Conservation (phyloP, 768 basidiomycete species). For the Leccinum rimulosum region DNA sequence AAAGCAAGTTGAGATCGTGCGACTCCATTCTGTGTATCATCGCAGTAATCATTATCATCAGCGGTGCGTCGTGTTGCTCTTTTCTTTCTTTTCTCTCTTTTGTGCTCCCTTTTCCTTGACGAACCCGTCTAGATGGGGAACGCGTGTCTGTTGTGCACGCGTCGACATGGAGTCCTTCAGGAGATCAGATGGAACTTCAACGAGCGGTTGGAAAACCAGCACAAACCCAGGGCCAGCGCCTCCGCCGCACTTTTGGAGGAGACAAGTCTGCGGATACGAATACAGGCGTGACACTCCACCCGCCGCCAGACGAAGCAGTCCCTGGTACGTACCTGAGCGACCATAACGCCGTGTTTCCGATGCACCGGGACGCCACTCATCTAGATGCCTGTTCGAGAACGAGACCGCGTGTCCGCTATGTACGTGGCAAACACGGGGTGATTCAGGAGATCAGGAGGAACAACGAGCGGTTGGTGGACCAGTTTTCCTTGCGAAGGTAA, state of each 20-base stretch:
- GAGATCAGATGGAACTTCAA: no score
- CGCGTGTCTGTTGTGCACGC: no score
- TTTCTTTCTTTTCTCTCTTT: no score
- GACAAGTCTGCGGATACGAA: conserved; percentile 6
- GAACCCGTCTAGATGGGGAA: no score
- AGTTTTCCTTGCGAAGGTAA: conserved; percentile 73
- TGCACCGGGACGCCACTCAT: conserved; percentile 15
- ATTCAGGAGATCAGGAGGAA: conserved; percentile 87
- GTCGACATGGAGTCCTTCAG: no score
- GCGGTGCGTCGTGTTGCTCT: no score
- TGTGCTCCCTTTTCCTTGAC: no score
- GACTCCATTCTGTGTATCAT: no score
- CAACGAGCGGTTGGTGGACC: conserved; percentile 79
- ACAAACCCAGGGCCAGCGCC: conserved; percentile 38
- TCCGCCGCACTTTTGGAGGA: conserved; percentile 28
- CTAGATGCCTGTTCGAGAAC: conserved; percentile 83
- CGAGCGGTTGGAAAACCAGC: no score
- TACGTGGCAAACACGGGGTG: conserved; percentile 81
- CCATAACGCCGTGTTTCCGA: conserved; percentile 45
- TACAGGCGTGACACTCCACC: conserved; percentile 23
- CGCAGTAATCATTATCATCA: no score
- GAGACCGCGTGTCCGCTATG: conserved; percentile 91
- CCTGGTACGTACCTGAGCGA: conserved; percentile 52
- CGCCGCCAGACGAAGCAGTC: conserved; percentile 32
- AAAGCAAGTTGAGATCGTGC: no score